A percentile compares a stretch with the other conserved stretches of the same genome.
Evolutionary conservation across 1,284 basidiomycete genomes (phyloP).

Genomic region (Marasmius sp.): DNA sequence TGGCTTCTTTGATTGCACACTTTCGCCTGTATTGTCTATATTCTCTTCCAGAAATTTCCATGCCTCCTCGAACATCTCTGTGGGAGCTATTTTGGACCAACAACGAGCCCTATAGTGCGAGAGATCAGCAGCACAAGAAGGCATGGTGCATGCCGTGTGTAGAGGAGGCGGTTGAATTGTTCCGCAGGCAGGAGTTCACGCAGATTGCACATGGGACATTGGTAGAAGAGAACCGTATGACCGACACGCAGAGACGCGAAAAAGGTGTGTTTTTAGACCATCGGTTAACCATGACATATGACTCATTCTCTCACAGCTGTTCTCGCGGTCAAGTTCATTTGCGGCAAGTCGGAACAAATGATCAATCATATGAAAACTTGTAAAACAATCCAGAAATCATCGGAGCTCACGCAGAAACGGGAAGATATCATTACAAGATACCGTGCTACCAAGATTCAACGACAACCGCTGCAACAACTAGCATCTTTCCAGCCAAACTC

Average conservation of each 20-base stretch:
- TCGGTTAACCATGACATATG: not conserved
- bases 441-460: not conserved
- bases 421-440: not conserved
- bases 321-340: not conserved
- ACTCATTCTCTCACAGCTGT: not conserved
- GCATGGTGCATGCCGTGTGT: not conserved
- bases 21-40: too few relatives aligned
- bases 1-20: too few relatives aligned
- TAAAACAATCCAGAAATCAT: not conserved
- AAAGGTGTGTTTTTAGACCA: not conserved
- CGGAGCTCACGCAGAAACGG: not conserved
- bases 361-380: not conserved
- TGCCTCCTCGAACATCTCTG: not conserved
- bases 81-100: not conserved
- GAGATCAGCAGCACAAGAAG: not conserved
- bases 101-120: not conserved
- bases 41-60: too few relatives aligned
- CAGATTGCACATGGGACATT: not conserved
- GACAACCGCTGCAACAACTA: not conserved
- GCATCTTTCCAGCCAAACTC: too few relatives aligned
- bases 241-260: not conserved
- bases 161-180: not conserved
- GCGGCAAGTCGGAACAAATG: not conserved
- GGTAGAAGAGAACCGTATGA: not conserved
- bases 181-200: not conserved